These are phyloP conservation scores for Talaromyces islandicus DNA, from an alignment of 2,329 filamentous ascomycete genomes.

Conservation along the genomic window DNA sequence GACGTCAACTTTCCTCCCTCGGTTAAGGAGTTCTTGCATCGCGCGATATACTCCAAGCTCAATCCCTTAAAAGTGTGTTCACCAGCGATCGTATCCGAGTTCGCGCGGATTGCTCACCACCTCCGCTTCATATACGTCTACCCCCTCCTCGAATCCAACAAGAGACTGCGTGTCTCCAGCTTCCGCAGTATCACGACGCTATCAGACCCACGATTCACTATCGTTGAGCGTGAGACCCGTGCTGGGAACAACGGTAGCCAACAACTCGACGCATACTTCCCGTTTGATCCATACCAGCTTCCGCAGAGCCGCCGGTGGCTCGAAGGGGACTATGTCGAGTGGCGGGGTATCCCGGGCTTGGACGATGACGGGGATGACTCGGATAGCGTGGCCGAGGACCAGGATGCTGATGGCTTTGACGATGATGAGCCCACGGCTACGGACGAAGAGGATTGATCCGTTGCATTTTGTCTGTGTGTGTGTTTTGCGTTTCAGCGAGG, in stretches of 20 bases:
- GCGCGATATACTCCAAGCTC: slow-evolving; percentile 78
- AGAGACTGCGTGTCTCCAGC: slow-evolving; percentile 73
- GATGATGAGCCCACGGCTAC: slow-evolving; percentile 23
- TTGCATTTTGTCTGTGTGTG: background rate
- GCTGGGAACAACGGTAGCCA: slow-evolving; percentile 68
- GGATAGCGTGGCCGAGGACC: slow-evolving; percentile 32
- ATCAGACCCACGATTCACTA: slow-evolving; percentile 32
- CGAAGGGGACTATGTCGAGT: slow-evolving; percentile 74
- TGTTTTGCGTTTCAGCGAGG: background rate
- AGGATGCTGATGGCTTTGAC: slow-evolving; percentile 38
- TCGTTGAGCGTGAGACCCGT: slow-evolving; percentile 50
- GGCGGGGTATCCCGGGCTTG: slow-evolving; percentile 68
- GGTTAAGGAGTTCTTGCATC: slow-evolving; percentile 66
- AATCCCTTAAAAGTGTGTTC: slow-evolving; percentile 96
- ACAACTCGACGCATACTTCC: slow-evolving; percentile 90
- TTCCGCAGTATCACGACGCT: slow-evolving; percentile 43
- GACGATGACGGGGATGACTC: slow-evolving; percentile 46
- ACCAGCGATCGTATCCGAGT: slow-evolving; percentile 82
- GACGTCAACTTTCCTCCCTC: slow-evolving; percentile 73
- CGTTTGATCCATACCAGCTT: slow-evolving; percentile 93
- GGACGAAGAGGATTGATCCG: slow-evolving; percentile 10
- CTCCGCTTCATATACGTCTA: slow-evolving; percentile 87
- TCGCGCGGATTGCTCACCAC: slow-evolving; percentile 79
- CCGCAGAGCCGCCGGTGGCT: slow-evolving; percentile 85
- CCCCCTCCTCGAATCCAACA: slow-evolving; percentile 83